phyloP scores from a whole-genome alignment of 768 basidiomycete genomes.

The Mycena vulgaris region DNA sequence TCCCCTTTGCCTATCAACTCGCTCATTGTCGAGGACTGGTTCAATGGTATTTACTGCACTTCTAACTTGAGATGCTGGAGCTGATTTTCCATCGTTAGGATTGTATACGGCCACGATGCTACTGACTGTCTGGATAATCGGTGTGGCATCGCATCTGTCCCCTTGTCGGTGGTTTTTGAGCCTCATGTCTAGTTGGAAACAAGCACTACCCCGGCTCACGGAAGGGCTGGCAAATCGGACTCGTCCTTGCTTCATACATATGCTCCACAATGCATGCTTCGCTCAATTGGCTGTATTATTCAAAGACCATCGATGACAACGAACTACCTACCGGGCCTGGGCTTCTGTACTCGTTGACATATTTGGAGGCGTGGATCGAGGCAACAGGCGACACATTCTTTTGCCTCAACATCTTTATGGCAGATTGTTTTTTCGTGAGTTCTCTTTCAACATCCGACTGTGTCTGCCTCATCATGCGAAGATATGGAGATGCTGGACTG shows the following conservation, averaged over 20 bases:
- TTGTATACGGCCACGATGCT: no score
- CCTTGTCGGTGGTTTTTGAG: no score
- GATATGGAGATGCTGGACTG: constrained; percentile 30
- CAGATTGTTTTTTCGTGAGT: constrained; percentile 27
- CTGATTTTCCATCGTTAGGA: no score
- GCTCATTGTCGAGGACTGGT: no score
- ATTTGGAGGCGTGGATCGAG: constrained; percentile 15
- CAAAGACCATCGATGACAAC: constrained; percentile 23
- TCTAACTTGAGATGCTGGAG: no score
- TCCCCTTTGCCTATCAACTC: no score
- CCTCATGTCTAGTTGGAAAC: neutral
- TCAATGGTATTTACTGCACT: no score
- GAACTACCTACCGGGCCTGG: constrained; percentile 18
- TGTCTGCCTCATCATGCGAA: neutral
- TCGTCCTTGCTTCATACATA: constrained; percentile 14
- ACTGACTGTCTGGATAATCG: no score
- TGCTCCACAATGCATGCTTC: constrained; percentile 25
- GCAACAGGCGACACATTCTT: constrained; percentile 24
- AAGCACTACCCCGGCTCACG: constrained; percentile 8
- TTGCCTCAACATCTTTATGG: constrained; percentile 20
- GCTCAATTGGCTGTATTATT: constrained; percentile 27
- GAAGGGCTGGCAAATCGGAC: constrained; percentile 4
- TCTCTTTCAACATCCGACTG: no score
- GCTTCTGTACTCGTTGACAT: constrained; percentile 22
- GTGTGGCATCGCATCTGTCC: no score